Evolutionary conservation across 2,329 filamentous ascomycete genomes (phyloP), one percentile per base, ranked within the genome.

Genomic region (Achaetomium macrosporum): DNA sequence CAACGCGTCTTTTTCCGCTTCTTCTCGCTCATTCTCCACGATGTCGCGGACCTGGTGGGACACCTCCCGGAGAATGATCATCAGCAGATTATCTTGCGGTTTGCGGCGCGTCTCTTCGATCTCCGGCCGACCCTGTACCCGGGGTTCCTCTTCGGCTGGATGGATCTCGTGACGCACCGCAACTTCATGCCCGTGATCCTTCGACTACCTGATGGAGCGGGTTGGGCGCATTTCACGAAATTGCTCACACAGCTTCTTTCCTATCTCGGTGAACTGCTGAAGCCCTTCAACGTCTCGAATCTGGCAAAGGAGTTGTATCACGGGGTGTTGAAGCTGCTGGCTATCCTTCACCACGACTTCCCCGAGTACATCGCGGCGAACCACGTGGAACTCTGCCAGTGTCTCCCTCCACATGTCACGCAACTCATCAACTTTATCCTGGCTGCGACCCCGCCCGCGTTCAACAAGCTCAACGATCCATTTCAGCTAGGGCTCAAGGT

Each of bases 291-390:
- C 53, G 78, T 90, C 15, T 77, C 84, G 3, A 76, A 82, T 33
- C 78, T 88, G 47, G 82, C 85, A 33, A 91, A 89, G 66, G 88
- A 92, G 50, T 82, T 95, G 56, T 96, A 96, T 68, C 85, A 89
- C 56, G 90, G 86, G 9, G 82, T 88, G 1, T 74, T 95, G 44
- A 90, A 95, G 65, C 81, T 96, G 55, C 73, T 97, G 50, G 74
- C 95, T 33, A 80, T 95, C 48, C 74, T 99, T 49, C 88, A 96
- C 61, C 93, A 97, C 65, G 93, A 99, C 68, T 97, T 90, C 69
- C 88, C 92, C 0, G 90, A 96, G 52, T 99, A 96, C 69, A 73
- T 99, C 40, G 87, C 88, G 6, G 88, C 91, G 62, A 90, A 95
- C 67, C 88, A 95, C 65, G 83, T 88, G 60, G 82, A 83, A 60